A percentile compares a stretch with the other conserved stretches of the same genome.
Conservation (phyloP, 2,329 filamentous ascomycete species). For the Sclerotinia borealis region DNA sequence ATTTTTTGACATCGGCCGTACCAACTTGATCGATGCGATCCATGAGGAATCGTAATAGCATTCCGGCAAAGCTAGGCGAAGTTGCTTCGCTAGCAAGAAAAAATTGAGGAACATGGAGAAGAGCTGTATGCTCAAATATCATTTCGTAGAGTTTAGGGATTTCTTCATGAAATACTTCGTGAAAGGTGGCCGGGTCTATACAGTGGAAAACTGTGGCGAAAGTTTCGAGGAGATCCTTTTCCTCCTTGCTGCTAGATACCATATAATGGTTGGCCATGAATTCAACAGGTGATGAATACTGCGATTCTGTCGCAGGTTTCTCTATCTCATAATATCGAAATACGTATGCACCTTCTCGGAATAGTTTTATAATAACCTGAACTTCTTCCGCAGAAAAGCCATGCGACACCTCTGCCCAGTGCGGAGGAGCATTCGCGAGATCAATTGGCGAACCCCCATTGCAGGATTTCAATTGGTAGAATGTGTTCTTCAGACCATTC, state of each 20-base stretch:
- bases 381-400: slow-evolving; percentile 98
- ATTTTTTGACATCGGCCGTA: slow-evolving; percentile 83
- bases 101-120: slow-evolving; percentile 95
- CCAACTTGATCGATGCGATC: slow-evolving; percentile 92
- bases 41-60: slow-evolving; percentile 97
- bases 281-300: slow-evolving; percentile 77
- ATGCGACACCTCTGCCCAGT: slow-evolving; percentile 94
- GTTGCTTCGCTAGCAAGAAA: slow-evolving; percentile 98
- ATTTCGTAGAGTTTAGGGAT: slow-evolving; percentile 96
- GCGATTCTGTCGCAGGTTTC: slow-evolving; percentile 64
- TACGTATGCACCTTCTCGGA: slow-evolving; percentile 91
- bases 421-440: slow-evolving; percentile 68
- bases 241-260: slow-evolving; percentile 87
- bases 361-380: slow-evolving; percentile 91
- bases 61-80: slow-evolving; percentile 93
- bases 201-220: slow-evolving; percentile 98
- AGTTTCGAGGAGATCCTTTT: slow-evolving; percentile 94
- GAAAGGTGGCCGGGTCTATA: slow-evolving; percentile 95
- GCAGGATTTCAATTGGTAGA: slow-evolving; percentile 88
- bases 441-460: slow-evolving; percentile 73
- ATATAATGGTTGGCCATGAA: slow-evolving; percentile 94
- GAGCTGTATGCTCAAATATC: slow-evolving; percentile 92
- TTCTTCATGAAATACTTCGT: slow-evolving; percentile 96
- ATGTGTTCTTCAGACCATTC: slow-evolving; percentile 91
- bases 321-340: slow-evolving; percentile 97